Evolutionary conservation across 345 rosid species (phyloP), one percentile per base, ranked within the genome.

Genomic region (Triadica sebifera): DNA sequence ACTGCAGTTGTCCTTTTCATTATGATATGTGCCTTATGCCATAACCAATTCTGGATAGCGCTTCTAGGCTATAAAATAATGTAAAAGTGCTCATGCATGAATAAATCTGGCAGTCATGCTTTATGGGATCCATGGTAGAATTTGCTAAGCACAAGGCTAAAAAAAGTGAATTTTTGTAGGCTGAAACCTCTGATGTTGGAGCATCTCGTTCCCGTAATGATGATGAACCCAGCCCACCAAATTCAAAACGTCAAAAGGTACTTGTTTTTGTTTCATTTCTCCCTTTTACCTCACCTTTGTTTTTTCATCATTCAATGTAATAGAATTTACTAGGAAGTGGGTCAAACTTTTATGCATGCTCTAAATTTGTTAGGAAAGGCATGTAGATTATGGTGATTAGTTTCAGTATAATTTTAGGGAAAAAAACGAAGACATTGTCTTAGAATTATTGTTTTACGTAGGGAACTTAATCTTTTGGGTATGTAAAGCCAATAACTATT

Each of bases 171-270:
- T 63, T 52, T 76, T 78, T 77, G 74, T 82, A 87, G 93, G 87
- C 78, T 67, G 85, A 79, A 75, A 76, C 76, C 81, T 80, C 89
- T 46, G 71, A 51, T 45, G 76, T 46, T 24, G 83, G 82, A 73
- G 67, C 86, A 67, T 78, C 83, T 6, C 70, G 71, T 64, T 75
- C 60, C 41, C 76, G 11, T 17, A 77, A 68, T 47, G 88, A 85
- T 77, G 67, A 82, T 13, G 88, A 84, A 67, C 69, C 78, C 10
- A 50, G 49, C 64, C 69, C 84, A 50, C 86, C 89, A 22, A 78
- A 71, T 76, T 49, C 91, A 67, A 89, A 89, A 78, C 90, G 93
- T 61, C 93, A 81, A 60, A 89, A 84, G 91, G 93, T 86, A 65
- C 11, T 25, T 25, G 61, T n/a, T n/a, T 12, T 15, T 47, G 25